Percentiles rank a stretch among this genome's conserved stretches.
Conservation (phyloP, 768 basidiomycete species). For the Termitomyces sp. region DNA sequence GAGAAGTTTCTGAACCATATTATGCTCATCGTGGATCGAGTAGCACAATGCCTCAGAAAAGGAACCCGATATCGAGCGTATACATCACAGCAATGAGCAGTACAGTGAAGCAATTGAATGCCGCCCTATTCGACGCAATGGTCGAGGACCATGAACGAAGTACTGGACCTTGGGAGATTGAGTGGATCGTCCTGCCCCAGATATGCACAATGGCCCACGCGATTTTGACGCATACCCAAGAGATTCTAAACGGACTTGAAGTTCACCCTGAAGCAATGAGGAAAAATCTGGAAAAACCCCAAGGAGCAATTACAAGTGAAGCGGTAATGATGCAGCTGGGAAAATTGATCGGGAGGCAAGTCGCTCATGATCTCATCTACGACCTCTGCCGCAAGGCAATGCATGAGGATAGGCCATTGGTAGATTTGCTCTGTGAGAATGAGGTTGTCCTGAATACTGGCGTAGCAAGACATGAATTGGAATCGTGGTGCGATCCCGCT, state of each 20-base stretch:
- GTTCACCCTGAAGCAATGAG: slow-evolving; percentile 34
- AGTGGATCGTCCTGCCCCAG: slow-evolving; percentile 42
- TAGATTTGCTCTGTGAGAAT: slow-evolving; percentile 25
- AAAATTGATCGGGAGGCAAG: slow-evolving; percentile 34
- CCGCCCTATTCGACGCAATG: slow-evolving; percentile 38
- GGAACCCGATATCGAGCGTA: slow-evolving; percentile 39
- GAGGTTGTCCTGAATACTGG: slow-evolving; percentile 21
- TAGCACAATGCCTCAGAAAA: slow-evolving; percentile 46
- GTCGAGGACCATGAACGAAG: slow-evolving; percentile 43
- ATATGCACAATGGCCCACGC: slow-evolving; percentile 37
- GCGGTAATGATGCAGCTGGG: slow-evolving; percentile 45
- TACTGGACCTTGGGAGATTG: slow-evolving; percentile 46
- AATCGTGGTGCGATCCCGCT: slow-evolving; percentile 28
- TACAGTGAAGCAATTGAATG: slow-evolving; percentile 32
- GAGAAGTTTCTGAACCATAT: slow-evolving; percentile 38
- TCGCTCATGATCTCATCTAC: slow-evolving; percentile 39
- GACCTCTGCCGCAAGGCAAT: slow-evolving; percentile 29
- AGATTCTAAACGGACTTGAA: slow-evolving; percentile 31
- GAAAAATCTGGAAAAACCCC: slow-evolving; percentile 31
- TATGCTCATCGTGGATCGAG: slow-evolving; percentile 38
- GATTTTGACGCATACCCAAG: slow-evolving; percentile 28
- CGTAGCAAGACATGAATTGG: slow-evolving; percentile 20
- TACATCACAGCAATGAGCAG: slow-evolving; percentile 39
- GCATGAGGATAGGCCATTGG: slow-evolving; percentile 21
- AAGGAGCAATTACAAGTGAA: slow-evolving; percentile 36